Base-by-base conservation (phyloP, 23 red algal species). In the Agarophyton chilense region DNA sequence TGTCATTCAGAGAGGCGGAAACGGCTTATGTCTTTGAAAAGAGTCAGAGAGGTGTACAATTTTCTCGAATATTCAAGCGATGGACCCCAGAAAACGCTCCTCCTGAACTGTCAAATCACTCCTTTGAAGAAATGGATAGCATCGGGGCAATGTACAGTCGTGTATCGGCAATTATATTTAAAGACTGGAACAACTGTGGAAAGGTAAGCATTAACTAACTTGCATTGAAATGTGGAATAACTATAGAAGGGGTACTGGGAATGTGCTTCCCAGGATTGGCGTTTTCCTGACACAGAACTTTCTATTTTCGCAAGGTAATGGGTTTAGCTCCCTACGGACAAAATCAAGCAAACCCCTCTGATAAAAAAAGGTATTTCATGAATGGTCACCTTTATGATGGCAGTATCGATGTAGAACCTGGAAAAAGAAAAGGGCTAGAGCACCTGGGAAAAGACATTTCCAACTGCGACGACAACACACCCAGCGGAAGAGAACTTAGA, bases 111-210 rank as follows among this genome's bases (percentile, higher is more conserved):
- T 38, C 64, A n/a, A 98, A 98, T 65, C 95, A 98, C 80, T 89
- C 86, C 19, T 98, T 98, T 92, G 95, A 98, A 65, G 83, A 93
- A 76, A 93, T 98, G 83, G 95, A 98, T 21, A 78, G 68, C 40
- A 72, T 98, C 14, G 95, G 95, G 39, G 95, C 95, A 34, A 81
- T 93, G 40, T 98, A 98, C 62, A 91, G 85, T 58, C 85, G 95
- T 6, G 74, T 98, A 10, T 73, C 91, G 25, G 77, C 87, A 1
- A 79, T 94, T 61, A 94, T 98, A 39, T 98, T 98, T 53, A 87
- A 88, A 25, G 91, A 98, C 82, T 98, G 95, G 95, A 98, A 98
- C 77, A 64, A 86, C 19, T 98, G 95, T 63, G 95, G 95, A 61
- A 98, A 98, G 66, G 91, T 98, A 79, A 72, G 81, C 38, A 25